Evolutionary conservation across 202 grass and related monocot species (phyloP).

Genomic region (Setaria viridis): DNA sequence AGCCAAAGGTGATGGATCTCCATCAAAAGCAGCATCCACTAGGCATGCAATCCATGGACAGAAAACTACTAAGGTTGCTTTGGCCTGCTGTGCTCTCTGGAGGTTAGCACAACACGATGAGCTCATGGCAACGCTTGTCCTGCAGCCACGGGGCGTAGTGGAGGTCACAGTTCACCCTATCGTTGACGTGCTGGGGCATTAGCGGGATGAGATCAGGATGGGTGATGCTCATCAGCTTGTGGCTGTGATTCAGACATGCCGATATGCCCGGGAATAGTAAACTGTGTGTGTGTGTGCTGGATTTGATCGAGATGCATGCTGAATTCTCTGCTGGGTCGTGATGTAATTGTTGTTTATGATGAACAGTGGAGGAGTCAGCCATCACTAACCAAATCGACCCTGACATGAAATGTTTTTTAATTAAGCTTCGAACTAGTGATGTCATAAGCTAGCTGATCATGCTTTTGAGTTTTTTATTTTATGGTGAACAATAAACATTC

Average conservation of each 20-base stretch:
- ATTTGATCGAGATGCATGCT: conserved; percentile 14
- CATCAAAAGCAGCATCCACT: conserved; percentile 39
- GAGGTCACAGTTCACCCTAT: conserved; percentile 43
- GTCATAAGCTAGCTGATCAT: neutral
- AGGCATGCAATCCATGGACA: neutral
- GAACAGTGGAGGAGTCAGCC: neutral
- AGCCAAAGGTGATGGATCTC: conserved; percentile 7
- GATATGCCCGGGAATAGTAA: neutral
- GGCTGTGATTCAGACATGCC: conserved; percentile 41
- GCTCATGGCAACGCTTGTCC: conserved; percentile 50
- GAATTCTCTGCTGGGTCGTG: neutral
- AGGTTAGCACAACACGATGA: conserved; percentile 42
- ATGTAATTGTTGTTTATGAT: neutral
- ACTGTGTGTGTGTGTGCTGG: neutral
- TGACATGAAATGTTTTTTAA: conserved; percentile 17
- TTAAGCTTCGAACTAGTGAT: neutral
- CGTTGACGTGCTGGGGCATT: conserved; percentile 25
- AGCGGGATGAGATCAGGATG: neutral
- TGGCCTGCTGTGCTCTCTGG: conserved; percentile 2
- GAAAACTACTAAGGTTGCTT: conserved; percentile 42
- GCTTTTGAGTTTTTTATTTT: neutral
- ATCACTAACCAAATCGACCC: conserved; percentile 12
- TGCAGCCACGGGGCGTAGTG: conserved; percentile 35
- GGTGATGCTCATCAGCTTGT: conserved; percentile 15
- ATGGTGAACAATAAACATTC: no score